These are phyloP conservation scores for Mycena kentingensis DNA, from an alignment of 768 basidiomycete genomes.

Conservation along the genomic window DNA sequence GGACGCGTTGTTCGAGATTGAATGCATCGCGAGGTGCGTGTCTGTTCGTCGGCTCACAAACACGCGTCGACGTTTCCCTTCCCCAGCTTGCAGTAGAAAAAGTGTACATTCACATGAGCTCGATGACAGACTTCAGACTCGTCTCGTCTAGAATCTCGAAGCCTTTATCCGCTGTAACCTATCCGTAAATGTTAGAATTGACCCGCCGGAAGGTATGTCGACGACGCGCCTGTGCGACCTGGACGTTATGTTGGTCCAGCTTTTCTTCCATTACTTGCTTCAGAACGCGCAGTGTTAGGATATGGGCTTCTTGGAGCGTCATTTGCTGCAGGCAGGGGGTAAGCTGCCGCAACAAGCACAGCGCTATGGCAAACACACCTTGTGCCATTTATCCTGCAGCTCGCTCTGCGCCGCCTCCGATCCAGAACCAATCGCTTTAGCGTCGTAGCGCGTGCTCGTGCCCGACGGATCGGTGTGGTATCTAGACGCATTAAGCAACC, in stretches of 20 bases:
- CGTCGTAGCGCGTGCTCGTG: conserved; percentile 94
- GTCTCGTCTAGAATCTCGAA: conserved; percentile 88
- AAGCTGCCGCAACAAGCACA: background rate
- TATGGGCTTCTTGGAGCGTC: conserved; percentile 85
- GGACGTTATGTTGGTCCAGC: conserved; percentile 97
- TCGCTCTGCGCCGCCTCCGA: conserved; percentile 97
- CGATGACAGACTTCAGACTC: conserved; percentile 80
- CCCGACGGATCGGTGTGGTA: conserved; percentile 99
- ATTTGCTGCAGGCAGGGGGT: conserved; percentile 67
- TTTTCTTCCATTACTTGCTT: conserved; percentile 99
- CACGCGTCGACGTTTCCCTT: background rate
- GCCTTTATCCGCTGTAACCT: conserved; percentile 84
- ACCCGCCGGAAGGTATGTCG: background rate
- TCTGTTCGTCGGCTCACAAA: background rate
- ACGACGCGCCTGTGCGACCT: conserved; percentile 81
- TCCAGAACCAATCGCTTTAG: conserved; percentile 97
- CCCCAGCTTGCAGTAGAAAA: conserved; percentile 37
- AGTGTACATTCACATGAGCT: conserved; percentile 60
- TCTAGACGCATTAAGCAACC: conserved; percentile 42
- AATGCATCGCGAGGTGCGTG: conserved; percentile 77
- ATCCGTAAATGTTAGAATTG: conserved; percentile 5
- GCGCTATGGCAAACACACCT: conserved; percentile 48
- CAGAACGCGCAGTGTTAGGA: conserved; percentile 81
- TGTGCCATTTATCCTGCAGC: conserved; percentile 96
- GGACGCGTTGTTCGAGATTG: conserved; percentile 91